Conservation (phyloP, 1,284 basidiomycete genomes). For the Pascua sp. region DNA sequence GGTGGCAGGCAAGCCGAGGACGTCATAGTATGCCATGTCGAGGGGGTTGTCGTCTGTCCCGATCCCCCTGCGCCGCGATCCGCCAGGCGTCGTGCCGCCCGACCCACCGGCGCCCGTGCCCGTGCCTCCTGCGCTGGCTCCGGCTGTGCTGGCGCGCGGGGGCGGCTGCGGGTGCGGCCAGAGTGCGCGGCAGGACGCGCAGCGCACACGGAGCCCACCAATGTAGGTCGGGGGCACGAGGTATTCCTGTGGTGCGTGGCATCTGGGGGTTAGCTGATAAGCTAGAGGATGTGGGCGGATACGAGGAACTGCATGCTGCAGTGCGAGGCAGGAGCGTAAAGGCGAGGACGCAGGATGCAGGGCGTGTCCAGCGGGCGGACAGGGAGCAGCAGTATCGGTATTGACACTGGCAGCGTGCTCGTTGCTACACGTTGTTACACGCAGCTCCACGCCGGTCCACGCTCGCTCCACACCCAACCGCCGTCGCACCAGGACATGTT, state of each 20-base stretch:
- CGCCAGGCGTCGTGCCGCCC: conserved; percentile 33
- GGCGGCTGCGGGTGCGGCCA: conserved; percentile 40
- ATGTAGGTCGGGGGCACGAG: conserved; percentile 63
- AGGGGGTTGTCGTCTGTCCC: conserved; percentile 84
- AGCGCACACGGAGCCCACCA: conserved; percentile 65
- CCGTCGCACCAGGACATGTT: too few relatives aligned
- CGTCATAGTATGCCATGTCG: conserved; percentile 80
- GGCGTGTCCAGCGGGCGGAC: too few relatives aligned
- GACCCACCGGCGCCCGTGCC: not conserved
- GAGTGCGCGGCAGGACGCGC: conserved; percentile 56
- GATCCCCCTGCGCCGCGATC: conserved; percentile 57
- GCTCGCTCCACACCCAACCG: too few relatives aligned
- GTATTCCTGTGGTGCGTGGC: conserved; percentile 67
- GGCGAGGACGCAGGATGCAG: too few relatives aligned
- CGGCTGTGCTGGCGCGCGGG: not conserved
- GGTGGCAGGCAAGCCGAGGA: conserved; percentile 39
- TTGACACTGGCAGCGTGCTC: too few relatives aligned
- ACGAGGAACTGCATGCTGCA: not conserved
- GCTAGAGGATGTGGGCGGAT: not conserved
- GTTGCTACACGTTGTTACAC: too few relatives aligned
- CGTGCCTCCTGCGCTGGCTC: conserved; percentile 1
- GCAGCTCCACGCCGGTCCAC: too few relatives aligned
- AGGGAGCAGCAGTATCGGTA: too few relatives aligned
- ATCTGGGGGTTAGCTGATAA: conserved; percentile 41
- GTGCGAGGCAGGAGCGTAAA: not conserved